Percentiles rank a stretch among this genome's conserved stretches.
These are phyloP conservation scores for Oemleria cerasiformis DNA, from an alignment of 306 rosid genomes.

Conservation along the genomic window DNA sequence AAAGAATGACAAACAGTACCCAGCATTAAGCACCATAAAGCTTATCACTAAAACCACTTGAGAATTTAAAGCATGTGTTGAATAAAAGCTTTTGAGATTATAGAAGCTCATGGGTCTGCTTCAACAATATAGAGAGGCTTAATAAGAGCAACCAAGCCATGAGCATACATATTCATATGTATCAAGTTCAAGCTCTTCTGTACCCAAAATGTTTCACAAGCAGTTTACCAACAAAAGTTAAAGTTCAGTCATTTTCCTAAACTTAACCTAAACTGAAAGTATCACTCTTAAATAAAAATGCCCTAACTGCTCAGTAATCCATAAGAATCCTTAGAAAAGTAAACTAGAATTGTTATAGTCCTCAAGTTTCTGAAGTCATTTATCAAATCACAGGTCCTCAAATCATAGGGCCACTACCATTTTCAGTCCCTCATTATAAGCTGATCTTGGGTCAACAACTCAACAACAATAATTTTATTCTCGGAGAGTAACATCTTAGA, in stretches of 20 bases:
- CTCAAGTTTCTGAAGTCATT: neutral
- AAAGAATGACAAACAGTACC: neutral
- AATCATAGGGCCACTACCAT: neutral
- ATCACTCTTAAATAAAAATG: neutral
- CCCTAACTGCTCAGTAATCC: neutral
- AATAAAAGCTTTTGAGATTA: neutral
- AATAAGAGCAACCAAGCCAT: neutral
- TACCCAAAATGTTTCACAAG: conserved; percentile 1
- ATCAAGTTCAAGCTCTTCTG: neutral
- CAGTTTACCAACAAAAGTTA: neutral
- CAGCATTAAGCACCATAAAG: conserved; percentile 1
- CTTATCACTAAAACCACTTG: neutral
- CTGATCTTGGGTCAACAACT: neutral
- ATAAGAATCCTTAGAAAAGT: neutral
- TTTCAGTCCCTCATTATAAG: neutral
- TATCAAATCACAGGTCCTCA: neutral
- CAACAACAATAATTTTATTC: neutral
- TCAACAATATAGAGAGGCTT: conserved; percentile 1
- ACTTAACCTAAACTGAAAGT: neutral
- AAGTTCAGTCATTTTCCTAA: neutral
- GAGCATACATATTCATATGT: neutral
- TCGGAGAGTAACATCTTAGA: neutral
- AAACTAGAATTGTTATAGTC: neutral
- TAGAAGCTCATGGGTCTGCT: neutral
- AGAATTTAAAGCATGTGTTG: neutral